Base-by-base conservation (phyloP, 495 filamentous ascomycete genomes). In the Cairneyella variabilis region DNA sequence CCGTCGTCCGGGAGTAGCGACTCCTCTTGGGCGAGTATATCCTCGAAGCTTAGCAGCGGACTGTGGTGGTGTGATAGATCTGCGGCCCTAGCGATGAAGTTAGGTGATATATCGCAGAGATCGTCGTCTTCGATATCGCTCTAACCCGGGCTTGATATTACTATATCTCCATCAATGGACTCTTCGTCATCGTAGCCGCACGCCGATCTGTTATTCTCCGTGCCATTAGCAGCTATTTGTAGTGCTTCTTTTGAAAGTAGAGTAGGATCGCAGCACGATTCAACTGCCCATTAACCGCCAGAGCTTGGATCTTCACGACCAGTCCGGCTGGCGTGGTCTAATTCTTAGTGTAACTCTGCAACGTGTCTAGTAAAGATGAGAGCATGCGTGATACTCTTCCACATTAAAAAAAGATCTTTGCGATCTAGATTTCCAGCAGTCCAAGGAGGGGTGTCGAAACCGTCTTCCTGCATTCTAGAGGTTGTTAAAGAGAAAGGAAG, bases 401-500 rank as follows among this genome's bases (percentile, higher is more conserved):
- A 47, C 22, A 47, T 47, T 30, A 17, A 47, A 47, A 47, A 32
- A 14, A 47, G 44, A 47, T 47, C 44, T 30, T 47, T 47, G 25
- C 44, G 44, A 47, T 47, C 44, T 47, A 47, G 44, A 14, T 47
- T 47, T 32, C n/a, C 22, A 47, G 44, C 17, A 9, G 44, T 47
- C 44, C 17, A 47, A 28, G 25, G 25, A 47, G 25, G 44, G 44
- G 16, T 47, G 25, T 32, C 26, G 44, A 30, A 47, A 47, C 44
- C 44, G 44, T 47, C 44, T 28, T 47, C 44, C 25, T 32, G 14
- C 17, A 30, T 47, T 47, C 23, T 47, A 17, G 44, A 47, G 44
- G 44, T 47, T 47, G 27, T 47, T 47, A 32, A 47, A 47, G 44
- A 47, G 44, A 47, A 47, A 47, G 44, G 44, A 47, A 47, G 44